Conservation (phyloP, 352 stramenopile species). For the Globisporangium alternatum region DNA sequence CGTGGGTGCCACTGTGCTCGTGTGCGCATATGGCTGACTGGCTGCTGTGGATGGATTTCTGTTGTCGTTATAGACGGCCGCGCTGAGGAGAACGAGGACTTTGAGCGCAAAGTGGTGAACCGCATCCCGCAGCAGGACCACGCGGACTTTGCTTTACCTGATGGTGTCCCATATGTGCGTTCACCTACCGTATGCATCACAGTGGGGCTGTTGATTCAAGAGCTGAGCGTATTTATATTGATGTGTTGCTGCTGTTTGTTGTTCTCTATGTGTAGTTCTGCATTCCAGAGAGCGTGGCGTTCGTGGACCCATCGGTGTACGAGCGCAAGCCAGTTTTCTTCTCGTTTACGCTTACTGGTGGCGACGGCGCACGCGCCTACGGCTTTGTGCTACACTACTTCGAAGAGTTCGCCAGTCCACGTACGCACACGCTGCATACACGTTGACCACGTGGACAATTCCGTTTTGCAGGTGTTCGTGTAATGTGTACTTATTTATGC, state of each 20-base stretch:
- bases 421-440: conserved; percentile 12
- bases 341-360: conserved; percentile 77
- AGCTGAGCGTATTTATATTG: not conserved
- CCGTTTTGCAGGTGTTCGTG: not conserved
- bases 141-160: conserved; percentile 58
- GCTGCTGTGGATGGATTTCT: not conserved
- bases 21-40: not conserved
- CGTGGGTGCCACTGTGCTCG: not conserved
- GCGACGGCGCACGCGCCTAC: conserved; percentile 64
- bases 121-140: conserved; percentile 50
- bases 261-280: conserved; percentile 49
- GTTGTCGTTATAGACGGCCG: conserved; percentile 1
- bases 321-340: conserved; percentile 73
- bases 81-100: conserved; percentile 30
- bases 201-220: not conserved
- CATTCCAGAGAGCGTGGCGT: conserved; percentile 51
- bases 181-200: not conserved
- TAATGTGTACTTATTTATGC: not conserved
- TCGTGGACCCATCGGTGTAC: conserved; percentile 38
- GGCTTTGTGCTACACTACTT: conserved; percentile 70
- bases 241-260: not conserved
- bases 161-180: conserved; percentile 68
- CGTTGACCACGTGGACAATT: not conserved
- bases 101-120: conserved; percentile 39
- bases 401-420: conserved; percentile 24